Evolutionary conservation across 2,329 filamentous ascomycete species (phyloP), one percentile per base, ranked within the genome.

Genomic region (Incumbomyces delicatus): DNA sequence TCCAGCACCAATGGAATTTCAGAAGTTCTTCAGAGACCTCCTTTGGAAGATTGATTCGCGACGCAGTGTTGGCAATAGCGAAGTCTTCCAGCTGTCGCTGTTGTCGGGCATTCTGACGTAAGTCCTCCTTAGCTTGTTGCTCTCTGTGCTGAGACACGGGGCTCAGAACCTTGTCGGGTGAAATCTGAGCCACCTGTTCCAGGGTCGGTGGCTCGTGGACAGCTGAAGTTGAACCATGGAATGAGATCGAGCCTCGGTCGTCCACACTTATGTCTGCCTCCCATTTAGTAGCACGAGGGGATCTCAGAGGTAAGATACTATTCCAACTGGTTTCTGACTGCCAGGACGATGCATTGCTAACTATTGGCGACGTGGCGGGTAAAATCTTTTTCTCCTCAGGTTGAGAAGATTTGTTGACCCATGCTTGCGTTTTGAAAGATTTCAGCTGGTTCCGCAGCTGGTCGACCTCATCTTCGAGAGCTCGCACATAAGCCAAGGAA

Each of bases 1-100:
- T 45, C 59, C 59, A 61, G 38, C 56, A 57, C 57, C 58, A 61
- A 38, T 61, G 54, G 35, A 58, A 52, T 33, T 59, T 55, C 11
- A 61, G 39, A n/a, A 60, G 47, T 42, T 54, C 55, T 7, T 50
- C 48, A 3, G 55, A 54, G 6, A 59, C 41, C 16, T 58, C 53
- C 14, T 53, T 53, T 2, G 59, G 52, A 4, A 61, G 46, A 41
- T 60, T 57, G 8, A 53, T 49, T 20, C 53, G 55, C 13, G 52
- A 48, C 10, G 55, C 52, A 16, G 53, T 50, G 44, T 57, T 57
- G 1, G 53, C 53, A 33, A 56, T 53, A 8, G 50, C 55, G 34
- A 51, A 52, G 10, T 47, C 46, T 42, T 57, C 55, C 18, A 55
- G 51, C 46, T 55, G 50, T 32, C 48, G 48, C 27, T 55, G 52